Evolutionary conservation across 2,329 filamentous ascomycete genomes (phyloP), one percentile per base, ranked within the genome.

Genomic region (Penicillium sp.): DNA sequence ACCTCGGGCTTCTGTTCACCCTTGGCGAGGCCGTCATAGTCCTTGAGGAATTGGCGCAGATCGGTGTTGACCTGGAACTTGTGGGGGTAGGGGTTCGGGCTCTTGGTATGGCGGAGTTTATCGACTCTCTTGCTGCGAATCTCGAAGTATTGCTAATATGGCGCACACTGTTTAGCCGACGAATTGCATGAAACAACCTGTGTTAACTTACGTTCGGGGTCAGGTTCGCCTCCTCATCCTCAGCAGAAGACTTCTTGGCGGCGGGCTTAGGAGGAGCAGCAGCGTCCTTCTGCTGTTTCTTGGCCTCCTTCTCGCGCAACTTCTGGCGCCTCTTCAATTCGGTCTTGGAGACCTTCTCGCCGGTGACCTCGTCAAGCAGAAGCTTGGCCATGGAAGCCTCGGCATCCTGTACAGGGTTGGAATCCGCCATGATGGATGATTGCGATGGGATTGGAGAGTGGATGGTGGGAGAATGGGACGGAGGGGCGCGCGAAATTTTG

Each of bases 311-410:
- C 74, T 93, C 85, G 62, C 93, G 87, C 70, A 87, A 83, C 90
- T 99, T 99, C 79, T 92, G 85, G 68, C 93, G 87, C 80, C 90
- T 93, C 90, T 99, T 99, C 73, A 97, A 80, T 78, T 92, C 88
- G 13, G 86, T 84, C 85, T 92, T 92, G 78, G 89, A 92, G 48
- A 87, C 80, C 67, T 75, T 86, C 78, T 99, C 94, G 67, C 94
- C 94, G 12, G 94, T 97, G 59, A 92, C 90, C 68, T 95, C 90
- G 74, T 99, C 94, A 44, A 94, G 84, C 74, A 92, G 83, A 63
- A 96, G 82, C 77, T 93, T 90, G 68, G 83, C 83, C 61, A 87
- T 71, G 67, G 68, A 74, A 58, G 68, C 72, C 59, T 76, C 72
- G 58, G 81, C 79, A 59, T 76, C 72, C 55, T 73, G 65, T 51